Percentiles rank a stretch among this genome's conserved stretches.
Conservation (phyloP, 179 eudicot genomes). For the Silene coronaria region DNA sequence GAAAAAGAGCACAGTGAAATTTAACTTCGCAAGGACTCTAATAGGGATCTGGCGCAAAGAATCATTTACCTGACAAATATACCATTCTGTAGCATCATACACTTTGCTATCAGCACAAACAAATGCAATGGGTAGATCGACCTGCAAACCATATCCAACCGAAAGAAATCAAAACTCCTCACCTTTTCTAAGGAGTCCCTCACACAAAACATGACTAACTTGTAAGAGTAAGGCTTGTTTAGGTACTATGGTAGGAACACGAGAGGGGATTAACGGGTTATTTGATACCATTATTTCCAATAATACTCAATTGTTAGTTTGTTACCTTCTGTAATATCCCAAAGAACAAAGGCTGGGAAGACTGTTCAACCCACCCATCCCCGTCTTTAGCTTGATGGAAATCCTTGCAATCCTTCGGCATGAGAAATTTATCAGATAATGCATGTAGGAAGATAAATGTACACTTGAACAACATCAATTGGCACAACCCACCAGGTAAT, state of each 20-base stretch:
- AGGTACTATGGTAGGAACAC: too few relatives aligned
- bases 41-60: neutral
- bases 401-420: constrained; percentile 83
- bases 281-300: too few relatives aligned
- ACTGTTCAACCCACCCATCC: constrained; percentile 98
- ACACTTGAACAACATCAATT: neutral
- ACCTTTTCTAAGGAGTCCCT: neutral
- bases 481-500: neutral
- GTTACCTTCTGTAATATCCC: constrained; percentile 84
- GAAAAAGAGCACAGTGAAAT: neutral
- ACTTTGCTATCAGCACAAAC: constrained; percentile 83
- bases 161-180: neutral
- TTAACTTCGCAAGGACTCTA: neutral
- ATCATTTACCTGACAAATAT: constrained; percentile 74
- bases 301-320: neutral
- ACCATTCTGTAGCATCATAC: constrained; percentile 90
- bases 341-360: constrained; percentile 76
- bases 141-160: constrained; percentile 45
- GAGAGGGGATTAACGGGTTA: neutral
- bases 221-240: neutral
- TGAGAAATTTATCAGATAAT: constrained; percentile 16
- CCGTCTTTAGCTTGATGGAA: constrained; percentile 97
- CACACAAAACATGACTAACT: neutral
- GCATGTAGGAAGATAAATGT: neutral
- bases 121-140: constrained; percentile 76